Base-by-base conservation (phyloP, 2,329 filamentous ascomycete genomes). In the Aspergillus piperis region DNA sequence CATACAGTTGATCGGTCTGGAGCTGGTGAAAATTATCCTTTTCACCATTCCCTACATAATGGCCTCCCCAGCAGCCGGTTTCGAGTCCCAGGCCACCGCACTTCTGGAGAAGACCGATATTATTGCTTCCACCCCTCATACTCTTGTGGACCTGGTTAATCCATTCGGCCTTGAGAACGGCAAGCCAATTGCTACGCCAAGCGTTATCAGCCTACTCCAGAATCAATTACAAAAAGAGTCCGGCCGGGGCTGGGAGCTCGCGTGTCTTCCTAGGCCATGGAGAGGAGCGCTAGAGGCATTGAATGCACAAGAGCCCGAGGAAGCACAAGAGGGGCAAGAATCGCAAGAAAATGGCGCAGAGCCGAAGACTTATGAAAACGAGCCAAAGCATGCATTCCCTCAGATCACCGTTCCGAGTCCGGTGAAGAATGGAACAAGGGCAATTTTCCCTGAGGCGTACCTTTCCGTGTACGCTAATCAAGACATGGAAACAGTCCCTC, bases 21-120 rank as follows among this genome's bases (percentile, higher is more conserved):
- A 98, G 79, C 85, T 99, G 36, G 92, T 97, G 75, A 98, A 97
- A 78, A 93, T 97, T 68, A 97, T 99, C 66, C 86, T 98, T 48
- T 86, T 97, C 52, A 96, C 94, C 0, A 90, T 99, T 60, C 94
- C 95, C 0, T 99, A 98, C 75, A 83, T 92, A 57, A 88, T 96
- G 83, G 86, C 88, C 8, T 87, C 90, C 2, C 86, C 88, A 0
- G 89, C 90, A 3, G 82, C 83, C 3, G 86, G 87, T 53, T 88
- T 90, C 71, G 86, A 89, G 68, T 83, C 90, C 65, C 90, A 90
- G 71, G 92, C 92, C 2, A 83, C 84, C 1, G 88, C 90, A 50
- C 82, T 98, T 56, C 87, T 99, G 73, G 91, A 96, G 66, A 96
- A 96, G 81, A 98, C 95, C 2, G 93, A 95, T 58, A 92, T 98